phyloP scores from a whole-genome alignment of 495 filamentous ascomycete species.

The Penicillium chermesinum region DNA sequence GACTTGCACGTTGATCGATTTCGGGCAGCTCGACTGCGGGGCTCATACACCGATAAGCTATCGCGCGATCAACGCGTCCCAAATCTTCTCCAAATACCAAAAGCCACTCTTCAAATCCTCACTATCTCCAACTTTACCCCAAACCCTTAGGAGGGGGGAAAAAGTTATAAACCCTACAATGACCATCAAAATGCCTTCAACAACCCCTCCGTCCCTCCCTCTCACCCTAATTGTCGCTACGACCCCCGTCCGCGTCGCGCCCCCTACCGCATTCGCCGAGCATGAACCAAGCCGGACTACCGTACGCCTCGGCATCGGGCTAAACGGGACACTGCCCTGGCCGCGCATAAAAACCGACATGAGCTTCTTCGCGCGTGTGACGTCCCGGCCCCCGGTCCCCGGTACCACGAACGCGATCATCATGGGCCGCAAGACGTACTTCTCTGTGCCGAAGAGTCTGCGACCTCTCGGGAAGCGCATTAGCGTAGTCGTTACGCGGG shows the following conservation, averaged over 20 bases:
- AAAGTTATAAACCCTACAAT: neutral
- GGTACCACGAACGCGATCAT: conserved; percentile 69
- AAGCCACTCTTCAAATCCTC: neutral
- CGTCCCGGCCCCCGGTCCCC: conserved; percentile 52
- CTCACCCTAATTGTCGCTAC: conserved; percentile 43
- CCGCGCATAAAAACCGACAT: conserved; percentile 82
- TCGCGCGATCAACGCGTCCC: neutral
- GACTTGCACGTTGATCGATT: neutral
- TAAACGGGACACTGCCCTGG: conserved; percentile 78
- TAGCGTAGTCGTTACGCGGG: conserved; percentile 71
- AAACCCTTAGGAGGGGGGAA: no score
- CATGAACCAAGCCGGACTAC: conserved; percentile 26
- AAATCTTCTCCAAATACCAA: neutral
- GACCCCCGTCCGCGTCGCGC: conserved; percentile 30
- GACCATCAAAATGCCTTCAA: conserved; percentile 20
- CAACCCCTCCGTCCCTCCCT: conserved; percentile 16
- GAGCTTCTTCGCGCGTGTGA: conserved; percentile 89
- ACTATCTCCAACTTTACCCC: no score
- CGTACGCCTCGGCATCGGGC: conserved; percentile 79
- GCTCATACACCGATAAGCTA: neutral
- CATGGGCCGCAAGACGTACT: conserved; percentile 97
- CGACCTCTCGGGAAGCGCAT: conserved; percentile 73
- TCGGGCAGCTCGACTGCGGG: neutral
- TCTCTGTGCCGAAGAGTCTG: conserved; percentile 69
- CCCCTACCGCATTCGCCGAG: conserved; percentile 10